Conservation (phyloP, 495 filamentous ascomycete species). For the Aspergillus funiculosus region DNA sequence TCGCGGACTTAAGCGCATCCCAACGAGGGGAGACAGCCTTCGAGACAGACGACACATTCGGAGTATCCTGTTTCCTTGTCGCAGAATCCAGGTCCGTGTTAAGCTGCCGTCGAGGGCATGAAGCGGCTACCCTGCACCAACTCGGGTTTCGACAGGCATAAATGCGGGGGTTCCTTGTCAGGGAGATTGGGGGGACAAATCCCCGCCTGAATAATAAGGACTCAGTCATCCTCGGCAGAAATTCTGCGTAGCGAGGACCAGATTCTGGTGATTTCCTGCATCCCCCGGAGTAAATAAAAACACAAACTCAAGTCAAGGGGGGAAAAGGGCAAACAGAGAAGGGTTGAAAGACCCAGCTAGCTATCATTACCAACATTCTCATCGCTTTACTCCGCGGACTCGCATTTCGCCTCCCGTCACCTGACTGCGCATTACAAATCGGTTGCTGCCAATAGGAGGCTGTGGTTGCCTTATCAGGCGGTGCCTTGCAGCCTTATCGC, state of each 20-base stretch:
- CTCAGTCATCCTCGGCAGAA: conserved; percentile 18
- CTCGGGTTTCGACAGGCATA: not conserved
- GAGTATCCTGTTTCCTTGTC: not conserved
- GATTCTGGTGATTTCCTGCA: not conserved
- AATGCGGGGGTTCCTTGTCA: conserved; percentile 17
- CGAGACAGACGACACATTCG: not conserved
- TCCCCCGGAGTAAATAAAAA: not conserved
- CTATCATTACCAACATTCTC: too few relatives aligned
- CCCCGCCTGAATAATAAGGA: conserved; percentile 13
- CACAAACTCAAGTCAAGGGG: not conserved
- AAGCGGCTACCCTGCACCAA: not conserved
- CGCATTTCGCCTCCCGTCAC: conserved; percentile 5
- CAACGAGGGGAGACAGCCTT: conserved; percentile 16
- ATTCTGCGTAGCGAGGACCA: conserved; percentile 7
- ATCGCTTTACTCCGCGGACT: conserved; percentile 8
- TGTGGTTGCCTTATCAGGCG: not conserved
- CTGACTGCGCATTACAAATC: conserved; percentile 6
- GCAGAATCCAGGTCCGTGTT: conserved; percentile 11
- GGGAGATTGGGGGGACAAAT: conserved; percentile 10
- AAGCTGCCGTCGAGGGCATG: conserved; percentile 11
- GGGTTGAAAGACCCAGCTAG: too few relatives aligned
- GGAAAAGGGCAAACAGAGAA: not conserved
- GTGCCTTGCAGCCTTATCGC: too few relatives aligned
- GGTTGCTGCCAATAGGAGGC: conserved; percentile 6
- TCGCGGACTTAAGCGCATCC: conserved; percentile 37